A percentile compares a stretch with the other conserved stretches of the same genome.
Evolutionary conservation across 768 basidiomycete species (phyloP).

Genomic region (Xerocomus brunneocitrinus): DNA sequence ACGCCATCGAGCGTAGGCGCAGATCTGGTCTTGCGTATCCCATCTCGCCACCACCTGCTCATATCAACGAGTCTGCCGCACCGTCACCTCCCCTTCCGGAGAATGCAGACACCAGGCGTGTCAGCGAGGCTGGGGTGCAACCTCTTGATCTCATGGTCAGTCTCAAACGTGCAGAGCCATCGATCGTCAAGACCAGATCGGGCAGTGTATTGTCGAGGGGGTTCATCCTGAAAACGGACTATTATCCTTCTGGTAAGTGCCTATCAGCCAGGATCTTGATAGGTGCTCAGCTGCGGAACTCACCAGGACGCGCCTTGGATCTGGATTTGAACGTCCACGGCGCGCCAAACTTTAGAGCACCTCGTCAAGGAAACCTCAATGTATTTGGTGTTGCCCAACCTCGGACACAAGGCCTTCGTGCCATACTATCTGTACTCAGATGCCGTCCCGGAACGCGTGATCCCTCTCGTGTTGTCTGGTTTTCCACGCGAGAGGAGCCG

Average conservation of each 20-base stretch:
- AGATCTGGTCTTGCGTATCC: slow-evolving; percentile 1
- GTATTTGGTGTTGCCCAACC: slow-evolving; percentile 97
- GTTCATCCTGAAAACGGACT: slow-evolving; percentile 93
- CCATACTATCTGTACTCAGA: slow-evolving; percentile 80
- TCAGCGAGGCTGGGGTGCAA: slow-evolving; percentile 8
- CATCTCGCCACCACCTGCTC: slow-evolving; percentile 7
- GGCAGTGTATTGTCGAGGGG: slow-evolving; percentile 85
- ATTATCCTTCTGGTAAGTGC: slow-evolving; percentile 67
- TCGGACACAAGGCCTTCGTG: slow-evolving; percentile 84
- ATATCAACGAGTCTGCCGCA: slow-evolving; percentile 4
- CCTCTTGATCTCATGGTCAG: slow-evolving; percentile 59
- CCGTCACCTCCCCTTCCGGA: slow-evolving; percentile 2
- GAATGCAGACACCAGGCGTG: slow-evolving; percentile 4
- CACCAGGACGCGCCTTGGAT: slow-evolving; percentile 77
- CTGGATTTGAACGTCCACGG: slow-evolving; percentile 90
- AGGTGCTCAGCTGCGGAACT: slow-evolving; percentile 2
- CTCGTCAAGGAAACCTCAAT: slow-evolving; percentile 72
- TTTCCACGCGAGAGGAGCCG: slow-evolving; percentile 95
- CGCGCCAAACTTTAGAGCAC: slow-evolving; percentile 91
- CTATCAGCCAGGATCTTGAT: background rate
- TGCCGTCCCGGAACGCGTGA: slow-evolving; percentile 61
- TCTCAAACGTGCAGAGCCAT: slow-evolving; percentile 62
- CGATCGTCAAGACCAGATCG: slow-evolving; percentile 75
- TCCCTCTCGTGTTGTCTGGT: slow-evolving; percentile 84
- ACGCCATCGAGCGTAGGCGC: background rate